Evolutionary conservation across 2,329 filamentous ascomycete species (phyloP).

Genomic region (Pyricularia grisea): DNA sequence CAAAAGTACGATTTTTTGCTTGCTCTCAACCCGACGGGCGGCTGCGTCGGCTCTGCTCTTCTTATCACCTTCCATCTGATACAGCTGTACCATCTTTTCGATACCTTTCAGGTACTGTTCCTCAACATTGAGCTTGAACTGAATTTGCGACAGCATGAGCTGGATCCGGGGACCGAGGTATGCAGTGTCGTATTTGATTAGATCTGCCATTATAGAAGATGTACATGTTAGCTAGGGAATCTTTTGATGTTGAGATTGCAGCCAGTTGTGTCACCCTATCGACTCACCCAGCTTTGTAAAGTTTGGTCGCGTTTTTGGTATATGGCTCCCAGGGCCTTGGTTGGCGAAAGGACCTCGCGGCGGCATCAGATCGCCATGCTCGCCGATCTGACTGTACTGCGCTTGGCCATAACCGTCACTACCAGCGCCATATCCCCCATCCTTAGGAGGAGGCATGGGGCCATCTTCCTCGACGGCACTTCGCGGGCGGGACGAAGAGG

Average conservation of each 20-base stretch:
- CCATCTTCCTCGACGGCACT: slow-evolving; percentile 36
- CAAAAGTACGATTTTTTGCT: slow-evolving; percentile 91
- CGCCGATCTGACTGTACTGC: slow-evolving; percentile 49
- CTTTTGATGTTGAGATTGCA: background rate
- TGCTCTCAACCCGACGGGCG: slow-evolving; percentile 82
- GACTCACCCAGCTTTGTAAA: slow-evolving; percentile 88
- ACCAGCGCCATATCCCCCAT: slow-evolving; percentile 31
- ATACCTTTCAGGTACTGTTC: slow-evolving; percentile 98
- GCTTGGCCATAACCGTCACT: slow-evolving; percentile 50
- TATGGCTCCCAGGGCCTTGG: slow-evolving; percentile 54
- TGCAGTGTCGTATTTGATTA: slow-evolving; percentile 97
- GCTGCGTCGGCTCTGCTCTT: slow-evolving; percentile 94
- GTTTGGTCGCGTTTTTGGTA: slow-evolving; percentile 73
- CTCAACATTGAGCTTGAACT: slow-evolving; percentile 98
- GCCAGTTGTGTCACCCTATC: too few relatives aligned
- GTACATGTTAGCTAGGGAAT: background rate
- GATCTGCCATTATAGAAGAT: slow-evolving; percentile 45
- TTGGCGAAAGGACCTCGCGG: slow-evolving; percentile 71
- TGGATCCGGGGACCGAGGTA: slow-evolving; percentile 95
- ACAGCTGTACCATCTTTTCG: slow-evolving; percentile 98
- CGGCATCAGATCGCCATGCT: slow-evolving; percentile 67
- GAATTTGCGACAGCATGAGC: slow-evolving; percentile 95
- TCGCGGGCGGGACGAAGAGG: slow-evolving; percentile 28
- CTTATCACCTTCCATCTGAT: slow-evolving; percentile 92
- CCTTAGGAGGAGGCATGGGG: slow-evolving; percentile 67